phyloP scores from a whole-genome alignment of 2,329 filamentous ascomycete genomes.

The Plectosphaerella sp. region DNA sequence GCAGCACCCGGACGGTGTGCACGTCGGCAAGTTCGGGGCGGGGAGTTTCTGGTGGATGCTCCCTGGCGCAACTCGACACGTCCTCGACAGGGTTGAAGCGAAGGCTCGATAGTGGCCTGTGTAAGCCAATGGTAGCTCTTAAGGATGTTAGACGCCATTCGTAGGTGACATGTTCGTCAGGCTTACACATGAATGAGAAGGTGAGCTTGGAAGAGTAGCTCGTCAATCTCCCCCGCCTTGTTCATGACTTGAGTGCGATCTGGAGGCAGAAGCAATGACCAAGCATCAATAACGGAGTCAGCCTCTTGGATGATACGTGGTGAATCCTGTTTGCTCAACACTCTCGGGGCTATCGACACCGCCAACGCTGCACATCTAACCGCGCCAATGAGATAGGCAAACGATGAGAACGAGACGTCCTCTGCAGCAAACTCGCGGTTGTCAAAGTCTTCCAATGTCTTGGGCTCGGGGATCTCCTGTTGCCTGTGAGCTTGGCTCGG shows the following conservation, averaged over 20 bases:
- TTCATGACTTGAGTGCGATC: slow-evolving; percentile 25
- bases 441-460: slow-evolving; percentile 57
- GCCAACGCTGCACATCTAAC: slow-evolving; percentile 30
- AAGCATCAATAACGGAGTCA: slow-evolving; percentile 31
- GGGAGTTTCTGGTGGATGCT: slow-evolving; percentile 11
- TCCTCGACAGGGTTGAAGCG: slow-evolving; percentile 30
- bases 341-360: neutral
- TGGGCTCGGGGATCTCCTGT: slow-evolving; percentile 31
- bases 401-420: slow-evolving; percentile 56
- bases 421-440: slow-evolving; percentile 54
- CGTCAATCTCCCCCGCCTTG: slow-evolving; percentile 19
- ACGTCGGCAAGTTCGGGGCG: slow-evolving; percentile 23
- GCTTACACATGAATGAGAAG: slow-evolving; percentile 19
- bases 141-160: slow-evolving; percentile 12
- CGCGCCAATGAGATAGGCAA: slow-evolving; percentile 62
- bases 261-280: slow-evolving; percentile 30
- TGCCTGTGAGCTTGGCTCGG: neutral
- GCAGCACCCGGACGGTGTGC: slow-evolving; percentile 32
- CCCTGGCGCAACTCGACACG: slow-evolving; percentile 29
- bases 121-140: slow-evolving; percentile 24
- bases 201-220: slow-evolving; percentile 23
- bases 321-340: neutral
- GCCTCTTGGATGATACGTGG: slow-evolving; percentile 20
- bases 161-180: neutral
- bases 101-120: slow-evolving; percentile 33